Evolutionary conservation across 192 early-diverging fungal species (phyloP).

Genomic region (Oehlia diaphana): DNA sequence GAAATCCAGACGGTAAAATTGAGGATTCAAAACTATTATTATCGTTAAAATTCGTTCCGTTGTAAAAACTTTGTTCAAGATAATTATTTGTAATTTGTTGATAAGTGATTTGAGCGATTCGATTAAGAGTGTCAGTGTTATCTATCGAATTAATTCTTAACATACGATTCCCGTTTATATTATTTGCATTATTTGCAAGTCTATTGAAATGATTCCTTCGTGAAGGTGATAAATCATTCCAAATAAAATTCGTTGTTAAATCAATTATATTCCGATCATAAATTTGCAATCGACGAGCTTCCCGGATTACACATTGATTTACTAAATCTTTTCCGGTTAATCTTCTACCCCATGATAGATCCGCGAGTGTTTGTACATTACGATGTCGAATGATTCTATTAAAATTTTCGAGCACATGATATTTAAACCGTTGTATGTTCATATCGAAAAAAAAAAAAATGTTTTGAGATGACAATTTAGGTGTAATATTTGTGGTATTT

Average conservation of each 20-base stretch:
- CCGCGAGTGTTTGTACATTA: neutral
- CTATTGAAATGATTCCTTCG: neutral
- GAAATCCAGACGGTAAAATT: too few relatives aligned
- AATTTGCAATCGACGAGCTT: neutral
- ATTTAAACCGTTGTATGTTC: neutral
- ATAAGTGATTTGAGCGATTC: neutral
- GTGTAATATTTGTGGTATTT: too few relatives aligned
- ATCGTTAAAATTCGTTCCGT: neutral
- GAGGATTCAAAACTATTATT: too few relatives aligned
- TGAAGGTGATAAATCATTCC: neutral
- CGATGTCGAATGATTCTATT: neutral
- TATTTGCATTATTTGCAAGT: too few relatives aligned
- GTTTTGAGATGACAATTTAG: too few relatives aligned
- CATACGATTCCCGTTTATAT: too few relatives aligned
- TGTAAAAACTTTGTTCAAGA: neutral
- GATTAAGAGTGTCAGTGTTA: neutral
- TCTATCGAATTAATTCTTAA: neutral
- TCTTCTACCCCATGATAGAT: neutral
- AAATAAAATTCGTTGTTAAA: neutral
- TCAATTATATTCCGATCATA: neutral
- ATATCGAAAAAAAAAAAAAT: too few relatives aligned
- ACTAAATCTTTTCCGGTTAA: neutral
- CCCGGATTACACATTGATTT: neutral
- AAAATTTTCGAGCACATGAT: neutral
- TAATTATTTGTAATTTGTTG: neutral